These are phyloP conservation scores for Globisporangium cystogenes DNA, from an alignment of 352 stramenopile genomes.

Conservation along the genomic window DNA sequence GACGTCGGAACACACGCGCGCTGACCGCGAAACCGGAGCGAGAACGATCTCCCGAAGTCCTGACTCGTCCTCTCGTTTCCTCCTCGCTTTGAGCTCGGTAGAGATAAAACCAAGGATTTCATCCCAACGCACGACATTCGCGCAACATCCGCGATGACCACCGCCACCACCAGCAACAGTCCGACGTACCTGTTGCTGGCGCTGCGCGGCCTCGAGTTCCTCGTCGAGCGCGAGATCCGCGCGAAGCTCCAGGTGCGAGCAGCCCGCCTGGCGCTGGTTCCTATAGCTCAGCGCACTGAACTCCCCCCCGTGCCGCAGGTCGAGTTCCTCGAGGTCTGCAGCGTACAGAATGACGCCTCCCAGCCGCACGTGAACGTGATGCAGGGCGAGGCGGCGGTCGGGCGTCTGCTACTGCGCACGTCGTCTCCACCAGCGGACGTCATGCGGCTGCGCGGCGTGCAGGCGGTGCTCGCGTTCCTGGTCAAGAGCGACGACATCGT, in stretches of 20 bases:
- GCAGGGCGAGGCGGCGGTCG: slow-evolving; percentile 67
- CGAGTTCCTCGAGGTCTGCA: slow-evolving; percentile 56
- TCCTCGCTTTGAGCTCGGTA: too few species aligned
- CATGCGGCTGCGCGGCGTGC: slow-evolving; percentile 47
- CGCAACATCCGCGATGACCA: neutral
- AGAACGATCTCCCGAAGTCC: too few species aligned
- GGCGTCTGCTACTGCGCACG: slow-evolving; percentile 57
- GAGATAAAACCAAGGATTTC: too few species aligned
- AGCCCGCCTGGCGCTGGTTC: too few species aligned
- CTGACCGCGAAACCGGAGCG: too few species aligned
- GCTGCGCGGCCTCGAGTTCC: slow-evolving; percentile 66
- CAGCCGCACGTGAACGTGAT: slow-evolving; percentile 58
- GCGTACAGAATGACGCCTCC: slow-evolving; percentile 46
- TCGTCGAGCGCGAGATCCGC: slow-evolving; percentile 64
- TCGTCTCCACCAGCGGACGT: slow-evolving; percentile 42
- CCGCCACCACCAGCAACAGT: neutral
- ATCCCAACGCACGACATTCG: too few species aligned
- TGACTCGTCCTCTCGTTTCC: too few species aligned
- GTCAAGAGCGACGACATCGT: slow-evolving; percentile 48
- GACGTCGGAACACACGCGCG: too few species aligned
- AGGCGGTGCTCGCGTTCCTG: slow-evolving; percentile 53
- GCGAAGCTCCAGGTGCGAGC: slow-evolving; percentile 45
- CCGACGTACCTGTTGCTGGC: slow-evolving; percentile 72
- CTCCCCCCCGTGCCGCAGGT: slow-evolving; percentile 21
- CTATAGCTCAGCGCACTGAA: too few species aligned